Evolutionary conservation across 1,139 yeast species (phyloP).

Genomic region (Pneumocystis carinii): DNA sequence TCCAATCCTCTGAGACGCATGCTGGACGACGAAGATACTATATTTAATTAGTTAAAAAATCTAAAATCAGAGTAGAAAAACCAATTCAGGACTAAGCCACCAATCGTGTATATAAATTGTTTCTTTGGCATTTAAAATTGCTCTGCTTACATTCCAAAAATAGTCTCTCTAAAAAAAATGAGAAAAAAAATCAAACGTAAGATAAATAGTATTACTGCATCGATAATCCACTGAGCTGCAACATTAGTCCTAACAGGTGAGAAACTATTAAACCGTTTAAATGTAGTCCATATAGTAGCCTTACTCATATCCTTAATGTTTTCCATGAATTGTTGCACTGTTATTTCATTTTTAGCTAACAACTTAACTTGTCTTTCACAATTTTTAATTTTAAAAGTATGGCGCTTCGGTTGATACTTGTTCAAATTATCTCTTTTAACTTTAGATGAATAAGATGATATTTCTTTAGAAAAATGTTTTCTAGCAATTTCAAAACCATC

Average conservation of each 20-base stretch:
- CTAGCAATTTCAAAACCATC: conserved; percentile 39
- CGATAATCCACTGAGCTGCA: conserved; percentile 94
- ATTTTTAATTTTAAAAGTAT: conserved; percentile 40
- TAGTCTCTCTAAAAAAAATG: conserved; percentile 43
- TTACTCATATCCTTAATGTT: conserved; percentile 59
- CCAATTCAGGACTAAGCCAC: conserved; percentile 91
- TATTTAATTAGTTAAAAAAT: not conserved
- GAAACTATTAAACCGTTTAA: conserved; percentile 70
- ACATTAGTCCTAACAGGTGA: conserved; percentile 80
- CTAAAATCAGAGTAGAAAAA: not conserved
- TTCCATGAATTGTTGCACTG: conserved; percentile 60
- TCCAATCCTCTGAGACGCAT: conserved; percentile 85
- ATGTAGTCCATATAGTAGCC: conserved; percentile 54
- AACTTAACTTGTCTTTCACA: conserved; percentile 63
- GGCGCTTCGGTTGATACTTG: conserved; percentile 6
- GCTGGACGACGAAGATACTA: conserved; percentile 78
- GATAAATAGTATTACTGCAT: conserved; percentile 34
- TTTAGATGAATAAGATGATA: conserved; percentile 16
- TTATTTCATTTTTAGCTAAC: conserved; percentile 56
- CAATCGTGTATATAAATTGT: conserved; percentile 92
- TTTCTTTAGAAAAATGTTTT: conserved; percentile 16
- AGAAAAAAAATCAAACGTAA: not conserved
- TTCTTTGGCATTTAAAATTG: conserved; percentile 85
- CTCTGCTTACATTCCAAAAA: conserved; percentile 90
- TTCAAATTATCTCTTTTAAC: conserved; percentile 10